Base-by-base conservation (phyloP, 108 stramenopile species). In the Pseudonitzschia pungens region DNA sequence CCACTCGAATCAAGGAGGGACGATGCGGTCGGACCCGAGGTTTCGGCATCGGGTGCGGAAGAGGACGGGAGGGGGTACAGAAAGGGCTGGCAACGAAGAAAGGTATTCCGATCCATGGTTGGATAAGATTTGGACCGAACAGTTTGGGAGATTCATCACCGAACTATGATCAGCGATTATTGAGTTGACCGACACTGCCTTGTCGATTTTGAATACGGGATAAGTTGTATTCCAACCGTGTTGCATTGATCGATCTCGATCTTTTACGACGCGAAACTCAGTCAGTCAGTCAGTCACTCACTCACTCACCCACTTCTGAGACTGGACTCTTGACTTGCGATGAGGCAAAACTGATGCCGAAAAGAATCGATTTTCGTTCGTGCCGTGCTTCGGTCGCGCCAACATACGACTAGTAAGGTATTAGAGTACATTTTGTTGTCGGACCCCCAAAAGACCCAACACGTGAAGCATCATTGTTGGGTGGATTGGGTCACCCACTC, bases 31-130 rank as follows among this genome's bases (percentile, higher is more conserved):
- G 10, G 45, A 48, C 18, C 45, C 45, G 18, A 18, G 2, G 16
- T 18, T 2, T 11, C 9, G 45, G 16, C 7, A 48, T 48, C 45
- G 16, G 75, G 58, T 68, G 56, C 58, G 2, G 57, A 33, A 50
- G 66, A 40, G 10, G 68, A 55, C 3, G 68, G 28, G 0, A 77
- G 42, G 18, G 64, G 68, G 56, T 31, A 71, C 0, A 77, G 64
- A 57, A 71, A 77, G 16, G 76, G 65, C 40, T 51, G 70, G n/a
- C 60, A 55, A 21, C 20, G 40, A n/a, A 77, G 53, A 66, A 77
- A 77, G 4, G 31, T n/a, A 9, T 50, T 59, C 15, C 76, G 62
- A 45, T 77, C 68, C 76, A 77, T 76, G 36, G 3, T 72, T 14
- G 14, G 59, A 20, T 33, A 48, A 1, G 45, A 48, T 48, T 18